A percentile compares a stretch with the other conserved stretches of the same genome.
Conservation (phyloP, 1,284 basidiomycete genomes). For the Cyathus olla region DNA sequence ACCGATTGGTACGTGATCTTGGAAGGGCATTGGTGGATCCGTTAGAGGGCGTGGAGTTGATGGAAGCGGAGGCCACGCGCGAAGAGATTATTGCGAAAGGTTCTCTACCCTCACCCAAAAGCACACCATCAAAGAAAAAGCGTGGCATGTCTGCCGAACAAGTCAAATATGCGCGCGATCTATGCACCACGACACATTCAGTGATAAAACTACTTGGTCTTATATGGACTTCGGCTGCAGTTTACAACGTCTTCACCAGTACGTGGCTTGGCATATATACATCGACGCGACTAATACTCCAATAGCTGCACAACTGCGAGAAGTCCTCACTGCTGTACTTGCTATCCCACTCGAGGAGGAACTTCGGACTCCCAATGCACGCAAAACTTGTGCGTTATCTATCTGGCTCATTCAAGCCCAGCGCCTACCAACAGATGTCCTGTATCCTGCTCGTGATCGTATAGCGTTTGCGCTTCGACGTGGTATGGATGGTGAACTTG, state of each 20-base stretch:
- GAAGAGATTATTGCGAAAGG: conserved; percentile 23
- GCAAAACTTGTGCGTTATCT: conserved; percentile 83
- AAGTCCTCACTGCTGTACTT: conserved; percentile 70
- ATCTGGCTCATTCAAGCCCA: conserved; percentile 80
- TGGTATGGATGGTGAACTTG: conserved; percentile 84
- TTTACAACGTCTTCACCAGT: conserved; percentile 74
- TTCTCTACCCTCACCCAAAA: conserved; percentile 57
- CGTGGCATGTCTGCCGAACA: conserved; percentile 79
- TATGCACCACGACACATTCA: conserved; percentile 76
- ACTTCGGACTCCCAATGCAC: conserved; percentile 81
- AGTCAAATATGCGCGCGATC: conserved; percentile 80
- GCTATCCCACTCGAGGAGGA: conserved; percentile 75
- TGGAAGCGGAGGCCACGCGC: neutral
- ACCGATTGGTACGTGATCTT: conserved; percentile 71
- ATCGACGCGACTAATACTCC: conserved; percentile 1
- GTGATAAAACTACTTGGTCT: conserved; percentile 73
- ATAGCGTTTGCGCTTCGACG: conserved; percentile 77
- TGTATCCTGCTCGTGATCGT: conserved; percentile 68
- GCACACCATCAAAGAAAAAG: conserved; percentile 65
- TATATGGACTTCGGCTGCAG: conserved; percentile 66
- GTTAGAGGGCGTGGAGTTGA: conserved; percentile 23
- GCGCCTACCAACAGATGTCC: conserved; percentile 69
- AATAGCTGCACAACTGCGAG: conserved; percentile 67
- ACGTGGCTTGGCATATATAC: conserved; percentile 27
- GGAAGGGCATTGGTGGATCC: conserved; percentile 72